Percentiles rank a stretch among this genome's conserved stretches.
These are phyloP conservation scores for Lactarius psammicola DNA, from an alignment of 768 basidiomycete species.

Conservation along the genomic window DNA sequence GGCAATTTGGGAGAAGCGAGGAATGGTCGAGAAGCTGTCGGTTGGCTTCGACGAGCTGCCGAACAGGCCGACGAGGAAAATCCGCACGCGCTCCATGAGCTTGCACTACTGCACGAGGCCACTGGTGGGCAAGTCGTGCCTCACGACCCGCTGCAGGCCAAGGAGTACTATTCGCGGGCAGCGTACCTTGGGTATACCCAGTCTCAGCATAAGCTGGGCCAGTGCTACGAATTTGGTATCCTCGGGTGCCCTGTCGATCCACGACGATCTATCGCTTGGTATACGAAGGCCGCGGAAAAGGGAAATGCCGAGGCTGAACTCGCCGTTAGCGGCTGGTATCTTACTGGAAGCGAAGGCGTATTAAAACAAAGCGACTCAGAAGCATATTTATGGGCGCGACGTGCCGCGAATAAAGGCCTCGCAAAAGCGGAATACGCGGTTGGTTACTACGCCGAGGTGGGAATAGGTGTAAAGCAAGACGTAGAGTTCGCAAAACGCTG, in stretches of 20 bases:
- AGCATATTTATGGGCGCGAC: conserved; percentile 97
- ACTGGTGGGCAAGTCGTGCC: conserved; percentile 64
- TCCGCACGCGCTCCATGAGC: conserved; percentile 94
- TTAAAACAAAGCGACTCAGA: conserved; percentile 97
- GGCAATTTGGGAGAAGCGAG: conserved; percentile 79
- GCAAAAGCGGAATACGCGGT: conserved; percentile 99
- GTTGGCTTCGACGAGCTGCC: conserved; percentile 92
- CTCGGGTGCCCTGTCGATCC: conserved; percentile 92
- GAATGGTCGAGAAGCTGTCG: conserved; percentile 89
- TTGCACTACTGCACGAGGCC: conserved; percentile 83
- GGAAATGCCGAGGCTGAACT: conserved; percentile 94
- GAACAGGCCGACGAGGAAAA: conserved; percentile 98
- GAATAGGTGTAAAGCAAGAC: conserved; percentile 96
- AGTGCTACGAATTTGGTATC: conserved; percentile 90
- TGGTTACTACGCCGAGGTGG: conserved; percentile 96
- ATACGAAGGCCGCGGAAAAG: conserved; percentile 96
- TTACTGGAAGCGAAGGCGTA: conserved; percentile 93
- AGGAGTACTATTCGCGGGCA: conserved; percentile 83
- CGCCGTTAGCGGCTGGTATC: conserved; percentile 96
- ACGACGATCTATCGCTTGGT: conserved; percentile 94
- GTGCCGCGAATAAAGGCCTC: conserved; percentile 94
- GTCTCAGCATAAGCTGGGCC: conserved; percentile 93
- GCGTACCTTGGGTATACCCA: conserved; percentile 92
- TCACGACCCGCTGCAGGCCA: conserved; percentile 79
- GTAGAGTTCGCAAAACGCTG: conserved; percentile 94